phyloP scores from a whole-genome alignment of 1,139 yeast species.

The Cylindricascospora bacillispora region DNA sequence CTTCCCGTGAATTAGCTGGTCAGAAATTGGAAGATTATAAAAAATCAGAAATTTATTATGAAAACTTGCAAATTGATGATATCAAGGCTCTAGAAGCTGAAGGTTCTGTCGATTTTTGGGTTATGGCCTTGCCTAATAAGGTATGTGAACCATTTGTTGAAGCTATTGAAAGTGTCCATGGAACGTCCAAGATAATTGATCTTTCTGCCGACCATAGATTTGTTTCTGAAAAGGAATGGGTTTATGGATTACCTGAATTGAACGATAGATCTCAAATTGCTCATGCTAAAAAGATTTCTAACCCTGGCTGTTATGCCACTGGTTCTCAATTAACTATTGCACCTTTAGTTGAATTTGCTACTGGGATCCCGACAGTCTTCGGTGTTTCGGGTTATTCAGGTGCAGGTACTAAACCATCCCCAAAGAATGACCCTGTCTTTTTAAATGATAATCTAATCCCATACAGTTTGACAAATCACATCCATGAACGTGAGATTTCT shows the following conservation, averaged over 20 bases:
- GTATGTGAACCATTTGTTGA: constrained; percentile 96
- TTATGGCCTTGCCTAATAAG: constrained; percentile 97
- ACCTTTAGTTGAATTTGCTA: constrained; percentile 54
- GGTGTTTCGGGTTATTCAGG: constrained; percentile 99
- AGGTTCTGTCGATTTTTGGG: constrained; percentile 87
- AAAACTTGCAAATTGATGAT: constrained; percentile 80
- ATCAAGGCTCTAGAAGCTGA: constrained; percentile 63
- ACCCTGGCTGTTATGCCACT: constrained; percentile 98
- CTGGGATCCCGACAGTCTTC: constrained; percentile 70
- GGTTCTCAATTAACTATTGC: constrained; percentile 91
- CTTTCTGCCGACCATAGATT: constrained; percentile 93
- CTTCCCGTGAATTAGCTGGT: constrained; percentile 89
- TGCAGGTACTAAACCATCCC: constrained; percentile 97
- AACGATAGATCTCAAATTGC: constrained; percentile 54
- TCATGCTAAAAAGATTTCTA: constrained; percentile 71
- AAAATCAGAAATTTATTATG: constrained; percentile 66
- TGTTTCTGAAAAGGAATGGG: constrained; percentile 79
- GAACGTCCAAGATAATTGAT: constrained; percentile 71
- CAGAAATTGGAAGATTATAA: constrained; percentile 77
- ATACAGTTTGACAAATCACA: constrained; percentile 89
- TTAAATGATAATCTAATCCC: constrained; percentile 81
- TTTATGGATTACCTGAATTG: constrained; percentile 81
- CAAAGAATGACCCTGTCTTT: constrained; percentile 73
- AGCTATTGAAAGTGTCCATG: constrained; percentile 61
- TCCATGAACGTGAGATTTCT: constrained; percentile 89